A percentile compares a stretch with the other conserved stretches of the same genome.
These are phyloP conservation scores for Begonia peltatifolia DNA, from an alignment of 306 rosid species.

Conservation along the genomic window DNA sequence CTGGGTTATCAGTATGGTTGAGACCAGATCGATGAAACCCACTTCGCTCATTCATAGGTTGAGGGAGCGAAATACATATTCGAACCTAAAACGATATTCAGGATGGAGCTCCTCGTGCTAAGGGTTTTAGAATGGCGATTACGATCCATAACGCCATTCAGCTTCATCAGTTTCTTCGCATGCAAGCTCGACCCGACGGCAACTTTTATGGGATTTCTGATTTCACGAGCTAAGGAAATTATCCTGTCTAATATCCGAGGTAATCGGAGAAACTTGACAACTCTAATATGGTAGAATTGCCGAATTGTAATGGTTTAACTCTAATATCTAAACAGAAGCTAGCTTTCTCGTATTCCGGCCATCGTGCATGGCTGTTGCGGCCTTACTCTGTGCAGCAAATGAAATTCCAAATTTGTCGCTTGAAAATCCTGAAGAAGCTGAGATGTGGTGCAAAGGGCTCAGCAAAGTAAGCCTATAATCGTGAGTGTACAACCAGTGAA, in stretches of 20 bases:
- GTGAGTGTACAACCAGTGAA: neutral
- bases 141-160: constrained; percentile 86
- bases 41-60: constrained; percentile 22
- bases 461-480: constrained; percentile 53
- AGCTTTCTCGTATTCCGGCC: constrained; percentile 86
- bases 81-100: constrained; percentile 66
- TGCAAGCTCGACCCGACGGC: constrained; percentile 66
- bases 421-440: constrained; percentile 67
- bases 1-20: too few relatives aligned
- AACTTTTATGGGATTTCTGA: constrained; percentile 42
- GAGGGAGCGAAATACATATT: constrained; percentile 74
- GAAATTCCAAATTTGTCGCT: constrained; percentile 67
- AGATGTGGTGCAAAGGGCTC: constrained; percentile 88
- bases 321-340: constrained; percentile 35
- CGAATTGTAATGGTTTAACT: too few relatives aligned
- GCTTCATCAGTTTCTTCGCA: constrained; percentile 71
- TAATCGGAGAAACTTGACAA: constrained; percentile 2
- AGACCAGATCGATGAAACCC: too few relatives aligned
- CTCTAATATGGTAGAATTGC: too few relatives aligned
- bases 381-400: constrained; percentile 71
- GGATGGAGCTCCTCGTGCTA: constrained; percentile 92
- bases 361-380: constrained; percentile 93
- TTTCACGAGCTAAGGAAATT: constrained; percentile 64
- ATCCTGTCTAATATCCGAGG: constrained; percentile 75
- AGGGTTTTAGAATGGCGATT: constrained; percentile 85